Evolutionary conservation across 305 asterid genomes (phyloP).

Genomic region (Caryopteris hybrid): DNA sequence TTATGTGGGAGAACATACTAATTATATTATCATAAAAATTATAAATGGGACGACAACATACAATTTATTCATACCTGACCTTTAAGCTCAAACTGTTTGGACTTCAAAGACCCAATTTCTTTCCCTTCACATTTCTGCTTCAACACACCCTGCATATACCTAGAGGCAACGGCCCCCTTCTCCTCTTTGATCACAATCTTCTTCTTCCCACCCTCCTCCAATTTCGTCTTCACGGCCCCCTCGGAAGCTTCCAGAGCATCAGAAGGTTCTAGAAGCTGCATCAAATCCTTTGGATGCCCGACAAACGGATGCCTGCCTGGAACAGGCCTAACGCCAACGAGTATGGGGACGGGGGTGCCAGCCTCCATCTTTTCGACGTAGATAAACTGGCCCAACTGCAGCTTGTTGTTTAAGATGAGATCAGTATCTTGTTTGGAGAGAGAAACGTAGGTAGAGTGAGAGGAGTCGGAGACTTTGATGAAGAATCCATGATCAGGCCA

Average conservation of each 20-base stretch:
- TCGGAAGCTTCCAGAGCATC: conserved; percentile 40
- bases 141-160: conserved; percentile 73
- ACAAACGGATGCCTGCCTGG: conserved; percentile 83
- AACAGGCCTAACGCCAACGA: conserved; percentile 69
- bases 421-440: conserved; percentile 60
- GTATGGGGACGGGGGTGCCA: conserved; percentile 70
- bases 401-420: conserved; percentile 69
- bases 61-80: conserved; percentile 48
- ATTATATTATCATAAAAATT: background rate
- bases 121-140: conserved; percentile 38
- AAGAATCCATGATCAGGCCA: conserved; percentile 91
- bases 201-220: conserved; percentile 37
- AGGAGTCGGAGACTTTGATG: conserved; percentile 82
- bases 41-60: too few species aligned
- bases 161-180: conserved; percentile 65
- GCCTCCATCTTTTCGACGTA: conserved; percentile 70
- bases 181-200: conserved; percentile 80
- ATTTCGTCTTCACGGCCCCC: conserved; percentile 26
- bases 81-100: conserved; percentile 29
- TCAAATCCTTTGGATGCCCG: conserved; percentile 77
- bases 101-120: conserved; percentile 26
- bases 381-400: conserved; percentile 75
- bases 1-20: too few species aligned
- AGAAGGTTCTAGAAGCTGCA: conserved; percentile 62
- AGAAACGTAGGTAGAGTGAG: conserved; percentile 78